Evolutionary conservation across 805 yeast species (phyloP).

Genomic region (Cyberlindnera maclurae): DNA sequence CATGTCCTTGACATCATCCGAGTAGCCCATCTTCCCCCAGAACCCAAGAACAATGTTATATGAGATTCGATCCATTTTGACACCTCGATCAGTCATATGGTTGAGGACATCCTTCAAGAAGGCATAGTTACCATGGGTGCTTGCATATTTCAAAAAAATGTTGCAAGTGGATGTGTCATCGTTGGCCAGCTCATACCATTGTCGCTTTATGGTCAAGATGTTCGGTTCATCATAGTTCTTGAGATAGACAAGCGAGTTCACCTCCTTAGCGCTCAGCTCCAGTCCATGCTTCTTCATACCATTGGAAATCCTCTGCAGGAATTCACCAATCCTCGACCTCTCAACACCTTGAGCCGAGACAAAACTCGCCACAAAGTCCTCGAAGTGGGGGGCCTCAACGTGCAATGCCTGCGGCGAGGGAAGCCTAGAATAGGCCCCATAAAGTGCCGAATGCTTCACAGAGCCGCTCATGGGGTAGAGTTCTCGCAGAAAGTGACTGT

Average conservation of each 20-base stretch:
- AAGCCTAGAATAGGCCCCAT: constrained; percentile 20
- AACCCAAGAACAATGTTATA: constrained; percentile 17
- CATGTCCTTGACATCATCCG: constrained; percentile 1
- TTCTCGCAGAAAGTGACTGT: constrained; percentile 17
- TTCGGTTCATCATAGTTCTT: constrained; percentile 8
- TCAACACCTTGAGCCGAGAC: constrained; percentile 10
- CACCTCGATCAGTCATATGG: constrained; percentile 11
- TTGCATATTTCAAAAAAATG: constrained; percentile 24
- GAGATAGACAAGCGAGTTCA: constrained; percentile 18
- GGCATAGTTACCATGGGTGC: constrained; percentile 7
- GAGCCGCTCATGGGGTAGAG: constrained; percentile 12
- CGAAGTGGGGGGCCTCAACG: constrained; percentile 25
- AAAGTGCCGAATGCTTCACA: constrained; percentile 13
- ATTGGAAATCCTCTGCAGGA: constrained; percentile 5
- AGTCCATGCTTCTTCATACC: constrained; percentile 23
- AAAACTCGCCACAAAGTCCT: constrained; percentile 22
- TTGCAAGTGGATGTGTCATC: constrained; percentile 20
- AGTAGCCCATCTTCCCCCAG: constrained; percentile 6
- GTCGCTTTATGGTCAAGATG: constrained; percentile 3
- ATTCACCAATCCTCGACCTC: constrained; percentile 2
- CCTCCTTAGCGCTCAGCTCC: constrained; percentile 26
- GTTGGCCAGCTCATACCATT: constrained; percentile 1
- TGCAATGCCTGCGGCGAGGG: constrained; percentile 29
- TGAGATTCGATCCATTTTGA: constrained; percentile 27
- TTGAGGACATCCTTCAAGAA: constrained; percentile 13